Evolutionary conservation across 345 rosid species (phyloP).

Genomic region (Rhizophora mangle): DNA sequence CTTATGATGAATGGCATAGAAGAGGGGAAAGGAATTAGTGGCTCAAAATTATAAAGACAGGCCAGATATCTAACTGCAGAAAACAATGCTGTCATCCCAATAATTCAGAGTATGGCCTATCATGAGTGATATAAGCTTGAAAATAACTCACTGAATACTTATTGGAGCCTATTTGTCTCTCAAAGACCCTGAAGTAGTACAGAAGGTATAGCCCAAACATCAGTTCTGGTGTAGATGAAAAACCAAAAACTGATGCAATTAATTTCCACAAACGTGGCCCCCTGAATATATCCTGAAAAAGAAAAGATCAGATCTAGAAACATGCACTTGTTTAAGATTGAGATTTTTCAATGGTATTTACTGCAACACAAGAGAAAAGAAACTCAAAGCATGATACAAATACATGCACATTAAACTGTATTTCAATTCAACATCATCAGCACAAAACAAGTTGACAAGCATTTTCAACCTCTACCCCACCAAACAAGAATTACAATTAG

Average conservation of each 20-base stretch:
- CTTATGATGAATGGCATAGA: too few species aligned
- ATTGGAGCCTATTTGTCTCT: slow-evolving; percentile 97
- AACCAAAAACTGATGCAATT: slow-evolving; percentile 62
- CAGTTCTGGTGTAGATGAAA: slow-evolving; percentile 90
- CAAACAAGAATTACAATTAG: not conserved
- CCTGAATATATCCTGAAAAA: slow-evolving; percentile 67
- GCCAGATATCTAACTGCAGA: not conserved
- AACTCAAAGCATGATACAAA: too few species aligned
- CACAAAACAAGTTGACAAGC: slow-evolving; percentile 1
- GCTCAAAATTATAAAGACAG: not conserved
- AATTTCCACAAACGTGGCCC: slow-evolving; percentile 71
- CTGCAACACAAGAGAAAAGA: too few species aligned
- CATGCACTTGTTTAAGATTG: not conserved
- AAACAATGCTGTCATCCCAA: not conserved
- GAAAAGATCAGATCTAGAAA: slow-evolving; percentile 5
- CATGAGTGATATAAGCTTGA: slow-evolving; percentile 1
- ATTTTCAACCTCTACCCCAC: not conserved
- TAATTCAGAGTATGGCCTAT: not conserved
- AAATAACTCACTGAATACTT: slow-evolving; percentile 70
- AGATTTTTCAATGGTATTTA: not conserved
- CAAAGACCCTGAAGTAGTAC: slow-evolving; percentile 96
- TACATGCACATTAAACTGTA: not conserved
- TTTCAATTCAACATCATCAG: not conserved
- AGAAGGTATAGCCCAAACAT: slow-evolving; percentile 85
- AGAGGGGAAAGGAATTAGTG: not conserved